phyloP scores from a whole-genome alignment of 2,329 filamentous ascomycete genomes.

The Lasiodiplodia sp. region DNA sequence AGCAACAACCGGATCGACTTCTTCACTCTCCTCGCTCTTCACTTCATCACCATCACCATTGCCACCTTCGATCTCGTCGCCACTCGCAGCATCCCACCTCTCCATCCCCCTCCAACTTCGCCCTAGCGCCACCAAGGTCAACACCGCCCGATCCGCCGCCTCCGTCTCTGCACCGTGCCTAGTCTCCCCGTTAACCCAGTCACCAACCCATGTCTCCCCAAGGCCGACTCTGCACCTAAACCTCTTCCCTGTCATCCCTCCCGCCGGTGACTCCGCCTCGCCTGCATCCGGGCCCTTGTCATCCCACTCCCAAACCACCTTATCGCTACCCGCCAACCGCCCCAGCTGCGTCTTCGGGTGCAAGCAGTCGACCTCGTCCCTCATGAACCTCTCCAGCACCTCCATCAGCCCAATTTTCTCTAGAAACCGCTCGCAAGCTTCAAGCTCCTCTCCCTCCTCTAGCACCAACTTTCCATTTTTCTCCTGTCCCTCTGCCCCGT shows the following conservation, averaged over 20 bases:
- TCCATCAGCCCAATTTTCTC: constrained; percentile 69
- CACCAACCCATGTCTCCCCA: constrained; percentile 36
- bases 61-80: neutral
- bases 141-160: constrained; percentile 44
- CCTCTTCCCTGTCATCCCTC: neutral
- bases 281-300: neutral
- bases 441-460: constrained; percentile 58
- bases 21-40: neutral
- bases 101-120: neutral
- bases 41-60: neutral
- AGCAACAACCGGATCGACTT: neutral
- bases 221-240: constrained; percentile 19
- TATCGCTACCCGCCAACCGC: constrained; percentile 59
- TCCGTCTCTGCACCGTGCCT: constrained; percentile 49
- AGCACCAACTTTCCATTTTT: neutral
- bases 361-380: constrained; percentile 59
- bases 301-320: constrained; percentile 59
- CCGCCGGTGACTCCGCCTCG: constrained; percentile 8
- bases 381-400: constrained; percentile 68
- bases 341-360: constrained; percentile 75
- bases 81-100: neutral
- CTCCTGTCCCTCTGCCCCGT: neutral
- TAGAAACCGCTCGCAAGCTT: constrained; percentile 66
- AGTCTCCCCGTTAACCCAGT: constrained; percentile 42
- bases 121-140: constrained; percentile 1